Conservation (phyloP, 352 stramenopile species). For the Globisporangium canariense region DNA sequence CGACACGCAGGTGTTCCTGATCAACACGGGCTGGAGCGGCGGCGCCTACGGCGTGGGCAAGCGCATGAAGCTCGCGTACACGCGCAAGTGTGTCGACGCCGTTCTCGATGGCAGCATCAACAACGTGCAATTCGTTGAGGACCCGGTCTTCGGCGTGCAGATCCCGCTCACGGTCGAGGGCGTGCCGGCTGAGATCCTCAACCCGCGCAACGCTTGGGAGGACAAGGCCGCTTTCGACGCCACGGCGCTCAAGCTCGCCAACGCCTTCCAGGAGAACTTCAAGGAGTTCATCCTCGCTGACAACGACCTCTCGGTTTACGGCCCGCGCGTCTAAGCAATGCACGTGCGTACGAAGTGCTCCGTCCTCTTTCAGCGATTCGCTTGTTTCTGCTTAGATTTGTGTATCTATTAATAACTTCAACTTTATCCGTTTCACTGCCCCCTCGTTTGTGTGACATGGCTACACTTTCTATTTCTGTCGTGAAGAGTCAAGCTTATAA, state of each 20-base stretch:
- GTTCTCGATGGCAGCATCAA: slow-evolving; percentile 97
- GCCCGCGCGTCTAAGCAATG: background rate
- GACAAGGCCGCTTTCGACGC: slow-evolving; percentile 92
- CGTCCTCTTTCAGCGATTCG: too few relatives aligned
- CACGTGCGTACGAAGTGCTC: too few relatives aligned
- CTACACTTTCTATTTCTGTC: background rate
- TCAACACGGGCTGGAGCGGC: slow-evolving; percentile 98
- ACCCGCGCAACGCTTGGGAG: slow-evolving; percentile 91
- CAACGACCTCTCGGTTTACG: slow-evolving; percentile 1
- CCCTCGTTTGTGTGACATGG: too few relatives aligned
- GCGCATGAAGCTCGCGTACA: slow-evolving; percentile 98
- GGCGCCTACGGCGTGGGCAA: slow-evolving; percentile 95
- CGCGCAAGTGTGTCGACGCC: slow-evolving; percentile 93
- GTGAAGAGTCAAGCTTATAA: too few relatives aligned
- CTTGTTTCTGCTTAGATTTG: too few relatives aligned
- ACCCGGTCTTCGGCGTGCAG: slow-evolving; percentile 94
- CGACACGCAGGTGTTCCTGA: slow-evolving; percentile 92
- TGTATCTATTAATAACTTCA: too few relatives aligned
- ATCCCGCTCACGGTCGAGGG: slow-evolving; percentile 86
- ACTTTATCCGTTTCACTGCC: too few relatives aligned
- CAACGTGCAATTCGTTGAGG: slow-evolving; percentile 74
- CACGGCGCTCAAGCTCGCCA: slow-evolving; percentile 90
- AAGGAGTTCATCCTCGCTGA: slow-evolving; percentile 21
- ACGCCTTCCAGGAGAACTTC: slow-evolving; percentile 97
- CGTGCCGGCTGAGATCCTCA: slow-evolving; percentile 88